phyloP scores from a whole-genome alignment of 2,329 filamentous ascomycete genomes.

The Cryphonectria radicalis region DNA sequence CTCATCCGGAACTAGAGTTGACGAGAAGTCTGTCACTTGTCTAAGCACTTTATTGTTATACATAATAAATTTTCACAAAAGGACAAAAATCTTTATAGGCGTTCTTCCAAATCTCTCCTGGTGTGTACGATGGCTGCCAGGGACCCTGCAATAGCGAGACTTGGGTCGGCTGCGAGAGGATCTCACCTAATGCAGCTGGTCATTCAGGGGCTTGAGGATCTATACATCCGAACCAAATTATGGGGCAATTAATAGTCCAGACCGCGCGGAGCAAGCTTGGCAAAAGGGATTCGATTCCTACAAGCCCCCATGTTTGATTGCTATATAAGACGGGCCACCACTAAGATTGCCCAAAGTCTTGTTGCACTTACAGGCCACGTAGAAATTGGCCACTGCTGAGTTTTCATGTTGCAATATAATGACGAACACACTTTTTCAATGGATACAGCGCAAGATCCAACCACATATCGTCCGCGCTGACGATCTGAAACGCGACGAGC shows the following conservation, averaged over 20 bases:
- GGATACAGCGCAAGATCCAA: neutral
- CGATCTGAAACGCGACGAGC: neutral
- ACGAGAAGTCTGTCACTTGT: conserved; percentile 33
- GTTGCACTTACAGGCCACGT: too few relatives aligned
- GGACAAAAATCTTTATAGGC: neutral
- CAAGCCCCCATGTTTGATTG: neutral
- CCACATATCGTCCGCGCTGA: neutral
- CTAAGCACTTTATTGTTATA: neutral
- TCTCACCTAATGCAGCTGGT: neutral
- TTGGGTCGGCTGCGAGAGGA: neutral
- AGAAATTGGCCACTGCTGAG: too few relatives aligned
- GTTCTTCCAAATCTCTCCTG: neutral
- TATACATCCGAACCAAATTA: too few relatives aligned
- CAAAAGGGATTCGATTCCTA: neutral
- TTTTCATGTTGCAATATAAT: neutral
- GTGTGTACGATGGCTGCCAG: neutral
- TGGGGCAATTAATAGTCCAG: neutral
- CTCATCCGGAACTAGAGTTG: conserved; percentile 37
- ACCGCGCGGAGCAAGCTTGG: neutral
- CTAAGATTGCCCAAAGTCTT: too few relatives aligned
- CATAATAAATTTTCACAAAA: neutral
- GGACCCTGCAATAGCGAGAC: neutral
- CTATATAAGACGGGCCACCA: neutral
- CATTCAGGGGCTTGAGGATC: neutral
- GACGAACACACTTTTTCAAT: neutral